Conservation (phyloP, 306 rosid species). For the Castanea sativa region DNA sequence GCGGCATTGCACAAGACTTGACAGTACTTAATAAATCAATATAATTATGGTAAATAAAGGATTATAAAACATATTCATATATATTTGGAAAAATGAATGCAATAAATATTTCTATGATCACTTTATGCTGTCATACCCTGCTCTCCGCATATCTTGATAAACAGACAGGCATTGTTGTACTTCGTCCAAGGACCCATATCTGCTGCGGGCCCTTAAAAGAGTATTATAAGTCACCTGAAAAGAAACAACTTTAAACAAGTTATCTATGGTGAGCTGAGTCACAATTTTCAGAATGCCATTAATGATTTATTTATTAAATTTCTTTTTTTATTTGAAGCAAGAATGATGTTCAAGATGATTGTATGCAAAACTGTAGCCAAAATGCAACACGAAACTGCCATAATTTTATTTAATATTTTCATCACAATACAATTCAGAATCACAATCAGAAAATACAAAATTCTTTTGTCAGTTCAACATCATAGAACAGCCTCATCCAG, state of each 20-base stretch:
- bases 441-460: background rate
- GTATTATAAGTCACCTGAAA: constrained; percentile 87
- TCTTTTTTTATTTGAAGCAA: too few species aligned
- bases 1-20: background rate
- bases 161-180: constrained; percentile 81
- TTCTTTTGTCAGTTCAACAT: constrained; percentile 8
- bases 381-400: background rate
- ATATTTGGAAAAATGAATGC: constrained; percentile 9
- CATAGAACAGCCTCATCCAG: constrained; percentile 14
- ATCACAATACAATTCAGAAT: background rate
- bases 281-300: background rate
- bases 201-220: constrained; percentile 71
- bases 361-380: background rate
- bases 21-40: background rate
- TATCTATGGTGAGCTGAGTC: background rate
- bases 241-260: constrained; percentile 9
- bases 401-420: background rate
- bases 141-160: constrained; percentile 90
- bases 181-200: constrained; percentile 74
- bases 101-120: background rate
- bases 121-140: constrained; percentile 59
- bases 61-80: constrained; percentile 1
- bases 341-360: background rate
- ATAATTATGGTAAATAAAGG: constrained; percentile 7
- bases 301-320: too few species aligned